phyloP scores from a whole-genome alignment of 2,329 filamentous ascomycete species.

The Talaromyces sp. region DNA sequence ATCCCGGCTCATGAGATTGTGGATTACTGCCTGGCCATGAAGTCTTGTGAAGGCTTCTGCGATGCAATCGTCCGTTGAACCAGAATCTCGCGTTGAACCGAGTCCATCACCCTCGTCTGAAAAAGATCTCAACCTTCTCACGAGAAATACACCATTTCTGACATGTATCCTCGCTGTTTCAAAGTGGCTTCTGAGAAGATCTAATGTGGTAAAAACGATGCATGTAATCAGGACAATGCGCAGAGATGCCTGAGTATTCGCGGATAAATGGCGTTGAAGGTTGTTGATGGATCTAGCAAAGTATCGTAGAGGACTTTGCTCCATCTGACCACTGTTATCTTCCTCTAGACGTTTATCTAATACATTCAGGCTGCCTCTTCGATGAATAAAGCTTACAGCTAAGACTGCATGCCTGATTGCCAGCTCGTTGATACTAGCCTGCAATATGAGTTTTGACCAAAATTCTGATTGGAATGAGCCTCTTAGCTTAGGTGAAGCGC shows the following conservation, averaged over 20 bases:
- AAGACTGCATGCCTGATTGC: constrained; percentile 10
- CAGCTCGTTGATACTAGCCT: constrained; percentile 10
- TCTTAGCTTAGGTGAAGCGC: constrained; percentile 7
- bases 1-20: neutral
- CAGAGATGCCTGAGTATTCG: constrained; percentile 3
- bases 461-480: constrained; percentile 10
- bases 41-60: constrained; percentile 5
- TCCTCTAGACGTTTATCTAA: constrained; percentile 4
- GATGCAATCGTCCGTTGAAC: neutral
- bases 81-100: neutral
- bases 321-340: neutral
- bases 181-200: constrained; percentile 9
- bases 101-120: neutral
- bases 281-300: constrained; percentile 7
- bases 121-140: neutral
- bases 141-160: neutral
- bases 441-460: constrained; percentile 6
- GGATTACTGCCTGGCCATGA: neutral
- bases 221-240: constrained; percentile 10
- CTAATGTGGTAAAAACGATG: constrained; percentile 5
- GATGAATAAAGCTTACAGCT: constrained; percentile 8
- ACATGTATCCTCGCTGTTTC: constrained; percentile 8
- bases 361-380: neutral
- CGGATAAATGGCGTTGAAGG: constrained; percentile 6
- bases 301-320: constrained; percentile 3